phyloP scores from a whole-genome alignment of 768 basidiomycete species.

The Tylopilus subfusipes region DNA sequence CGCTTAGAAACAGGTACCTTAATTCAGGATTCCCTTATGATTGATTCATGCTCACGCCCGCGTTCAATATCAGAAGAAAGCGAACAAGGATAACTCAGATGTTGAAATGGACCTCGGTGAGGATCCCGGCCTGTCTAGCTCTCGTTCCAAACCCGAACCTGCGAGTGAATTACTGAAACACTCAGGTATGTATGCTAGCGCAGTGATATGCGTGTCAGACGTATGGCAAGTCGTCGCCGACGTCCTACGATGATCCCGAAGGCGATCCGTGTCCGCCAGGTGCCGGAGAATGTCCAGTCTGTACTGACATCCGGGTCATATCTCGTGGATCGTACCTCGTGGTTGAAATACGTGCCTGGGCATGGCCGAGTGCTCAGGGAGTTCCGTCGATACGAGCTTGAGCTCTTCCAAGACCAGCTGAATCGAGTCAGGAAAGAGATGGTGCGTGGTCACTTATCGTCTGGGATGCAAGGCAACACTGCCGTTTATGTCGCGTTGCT shows the following conservation, averaged over 20 bases:
- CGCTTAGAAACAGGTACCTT: constrained; percentile 6
- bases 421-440: constrained; percentile 15
- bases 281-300: constrained; percentile 20
- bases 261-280: constrained; percentile 17
- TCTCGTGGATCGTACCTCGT: constrained; percentile 33
- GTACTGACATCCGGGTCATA: constrained; percentile 34
- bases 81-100: constrained; percentile 8
- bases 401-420: constrained; percentile 45
- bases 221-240: constrained; percentile 27
- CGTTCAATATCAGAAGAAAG: not conserved
- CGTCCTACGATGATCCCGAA: constrained; percentile 13
- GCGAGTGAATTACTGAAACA: constrained; percentile 1
- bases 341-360: constrained; percentile 47
- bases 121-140: constrained; percentile 12
- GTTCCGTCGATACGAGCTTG: constrained; percentile 50
- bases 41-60: not conserved
- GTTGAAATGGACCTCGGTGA: constrained; percentile 4
- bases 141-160: constrained; percentile 3
- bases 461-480: not conserved
- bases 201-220: constrained; percentile 23
- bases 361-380: constrained; percentile 50
- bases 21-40: not conserved
- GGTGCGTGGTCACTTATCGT: not conserved
- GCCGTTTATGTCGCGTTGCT: not conserved
- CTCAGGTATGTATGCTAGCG: constrained; percentile 21